These are phyloP conservation scores for Wickerhamiella pararugosa DNA, from an alignment of 1,139 yeast genomes.

Conservation along the genomic window DNA sequence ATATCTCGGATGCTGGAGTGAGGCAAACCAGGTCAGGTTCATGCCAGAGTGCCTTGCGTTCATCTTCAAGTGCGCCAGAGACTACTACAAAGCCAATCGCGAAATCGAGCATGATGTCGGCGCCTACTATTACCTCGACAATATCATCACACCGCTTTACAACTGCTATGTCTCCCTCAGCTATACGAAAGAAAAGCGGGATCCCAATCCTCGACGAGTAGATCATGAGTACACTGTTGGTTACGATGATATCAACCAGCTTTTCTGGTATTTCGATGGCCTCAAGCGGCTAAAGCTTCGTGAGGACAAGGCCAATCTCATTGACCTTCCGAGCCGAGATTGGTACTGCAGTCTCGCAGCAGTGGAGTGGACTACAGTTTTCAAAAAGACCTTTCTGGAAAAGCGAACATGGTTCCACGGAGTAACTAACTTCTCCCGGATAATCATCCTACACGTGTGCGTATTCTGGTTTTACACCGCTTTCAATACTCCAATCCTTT, in stretches of 20 bases:
- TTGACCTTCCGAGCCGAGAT: constrained; percentile 31
- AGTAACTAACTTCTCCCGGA: constrained; percentile 60
- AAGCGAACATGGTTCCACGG: constrained; percentile 67
- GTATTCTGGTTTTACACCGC: constrained; percentile 74
- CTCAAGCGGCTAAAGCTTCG: constrained; percentile 34
- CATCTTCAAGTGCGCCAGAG: constrained; percentile 62
- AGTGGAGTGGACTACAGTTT: constrained; percentile 47
- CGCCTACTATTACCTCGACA: constrained; percentile 38
- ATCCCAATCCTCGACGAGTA: constrained; percentile 31
- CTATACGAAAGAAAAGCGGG: constrained; percentile 26
- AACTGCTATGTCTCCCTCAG: constrained; percentile 43
- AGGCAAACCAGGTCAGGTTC: constrained; percentile 66
- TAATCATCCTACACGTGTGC: constrained; percentile 69
- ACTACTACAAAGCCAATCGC: constrained; percentile 25
- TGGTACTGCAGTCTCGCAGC: constrained; percentile 36
- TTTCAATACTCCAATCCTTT: constrained; percentile 62
- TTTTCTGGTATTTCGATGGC: constrained; percentile 67
- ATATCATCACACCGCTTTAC: constrained; percentile 63
- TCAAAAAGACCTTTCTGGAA: constrained; percentile 61
- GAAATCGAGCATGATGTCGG: constrained; percentile 6
- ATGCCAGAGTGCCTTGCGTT: constrained; percentile 81
- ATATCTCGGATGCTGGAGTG: constrained; percentile 76
- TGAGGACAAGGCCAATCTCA: constrained; percentile 28
- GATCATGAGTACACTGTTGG: constrained; percentile 67
- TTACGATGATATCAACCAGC: constrained; percentile 74